Percentiles rank a stretch among this genome's conserved stretches.
Evolutionary conservation across 768 basidiomycete genomes (phyloP).

Genomic region (Leccinellum albellum): DNA sequence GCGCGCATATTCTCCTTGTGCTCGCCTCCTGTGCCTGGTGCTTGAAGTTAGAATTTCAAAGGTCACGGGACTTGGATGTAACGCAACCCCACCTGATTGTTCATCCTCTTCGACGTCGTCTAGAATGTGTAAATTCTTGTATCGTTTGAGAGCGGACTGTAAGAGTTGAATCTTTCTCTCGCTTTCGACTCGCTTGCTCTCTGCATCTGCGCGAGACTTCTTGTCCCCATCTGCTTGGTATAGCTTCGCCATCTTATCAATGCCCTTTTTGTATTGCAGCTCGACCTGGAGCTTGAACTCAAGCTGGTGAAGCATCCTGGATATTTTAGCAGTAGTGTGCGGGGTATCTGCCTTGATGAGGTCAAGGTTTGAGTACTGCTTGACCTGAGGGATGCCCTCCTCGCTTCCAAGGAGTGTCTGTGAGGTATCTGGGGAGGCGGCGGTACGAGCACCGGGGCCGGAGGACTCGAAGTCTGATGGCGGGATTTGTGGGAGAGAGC

Average conservation of each 20-base stretch:
- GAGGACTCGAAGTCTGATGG: constrained; percentile 45
- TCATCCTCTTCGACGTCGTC: constrained; percentile 89
- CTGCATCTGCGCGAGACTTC: constrained; percentile 89
- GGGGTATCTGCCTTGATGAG: constrained; percentile 97
- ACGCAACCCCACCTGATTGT: constrained; percentile 40
- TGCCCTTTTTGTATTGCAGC: constrained; percentile 95
- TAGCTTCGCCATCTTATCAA: constrained; percentile 97
- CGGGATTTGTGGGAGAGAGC: constrained; percentile 45
- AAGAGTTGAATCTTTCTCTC: constrained; percentile 95
- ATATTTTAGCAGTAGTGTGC: constrained; percentile 93
- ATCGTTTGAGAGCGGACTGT: constrained; percentile 87
- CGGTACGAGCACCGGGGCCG: constrained; percentile 30
- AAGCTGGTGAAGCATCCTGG: constrained; percentile 95
- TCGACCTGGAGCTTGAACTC: constrained; percentile 99
- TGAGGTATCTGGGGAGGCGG: constrained; percentile 38
- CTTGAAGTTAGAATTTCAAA: constrained; percentile 25
- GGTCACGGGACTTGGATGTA: neutral
- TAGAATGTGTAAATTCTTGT: constrained; percentile 92
- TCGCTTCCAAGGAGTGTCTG: constrained; percentile 38
- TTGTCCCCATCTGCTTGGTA: constrained; percentile 98
- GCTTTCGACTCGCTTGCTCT: constrained; percentile 90
- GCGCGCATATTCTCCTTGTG: constrained; percentile 88
- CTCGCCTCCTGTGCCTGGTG: constrained; percentile 67
- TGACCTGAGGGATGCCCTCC: constrained; percentile 45
- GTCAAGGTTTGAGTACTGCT: constrained; percentile 83